phyloP scores from a whole-genome alignment of 495 filamentous ascomycete species.

The Aspergillus ellipticus region DNA sequence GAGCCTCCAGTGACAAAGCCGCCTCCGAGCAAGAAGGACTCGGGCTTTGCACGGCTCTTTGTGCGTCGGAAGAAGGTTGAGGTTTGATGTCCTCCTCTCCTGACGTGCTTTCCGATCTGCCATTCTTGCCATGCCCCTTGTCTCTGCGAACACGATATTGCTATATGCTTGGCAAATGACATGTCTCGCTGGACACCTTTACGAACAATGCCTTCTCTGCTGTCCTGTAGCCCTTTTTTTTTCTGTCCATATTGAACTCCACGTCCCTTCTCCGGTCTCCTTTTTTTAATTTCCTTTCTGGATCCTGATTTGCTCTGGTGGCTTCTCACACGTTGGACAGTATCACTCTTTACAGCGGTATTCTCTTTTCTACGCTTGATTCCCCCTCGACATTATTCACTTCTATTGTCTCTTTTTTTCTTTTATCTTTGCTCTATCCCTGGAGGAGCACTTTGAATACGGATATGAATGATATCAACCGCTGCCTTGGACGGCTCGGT shows the following conservation, averaged over 20 bases:
- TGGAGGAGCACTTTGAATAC: not conserved
- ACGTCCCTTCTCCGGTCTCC: not conserved
- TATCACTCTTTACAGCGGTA: not conserved
- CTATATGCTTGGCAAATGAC: conserved; percentile 23
- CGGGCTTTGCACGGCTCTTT: conserved; percentile 38
- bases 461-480: not conserved
- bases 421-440: not conserved
- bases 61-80: conserved; percentile 42
- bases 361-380: not conserved
- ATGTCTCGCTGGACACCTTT: conserved; percentile 29
- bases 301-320: not conserved
- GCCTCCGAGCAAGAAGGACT: conserved; percentile 24
- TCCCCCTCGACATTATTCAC: not conserved
- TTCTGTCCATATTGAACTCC: not conserved
- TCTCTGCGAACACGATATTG: conserved; percentile 13
- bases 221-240: conserved; percentile 17
- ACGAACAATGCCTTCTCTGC: conserved; percentile 30
- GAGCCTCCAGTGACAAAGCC: conserved; percentile 25
- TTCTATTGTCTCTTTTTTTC: not conserved
- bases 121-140: not conserved
- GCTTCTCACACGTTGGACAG: not conserved
- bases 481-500: too few relatives aligned
- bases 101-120: conserved; percentile 1
- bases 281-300: not conserved
- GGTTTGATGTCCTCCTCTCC: conserved; percentile 19